Conservation (phyloP, 305 asterid species). For the Fraxinus sp. region DNA sequence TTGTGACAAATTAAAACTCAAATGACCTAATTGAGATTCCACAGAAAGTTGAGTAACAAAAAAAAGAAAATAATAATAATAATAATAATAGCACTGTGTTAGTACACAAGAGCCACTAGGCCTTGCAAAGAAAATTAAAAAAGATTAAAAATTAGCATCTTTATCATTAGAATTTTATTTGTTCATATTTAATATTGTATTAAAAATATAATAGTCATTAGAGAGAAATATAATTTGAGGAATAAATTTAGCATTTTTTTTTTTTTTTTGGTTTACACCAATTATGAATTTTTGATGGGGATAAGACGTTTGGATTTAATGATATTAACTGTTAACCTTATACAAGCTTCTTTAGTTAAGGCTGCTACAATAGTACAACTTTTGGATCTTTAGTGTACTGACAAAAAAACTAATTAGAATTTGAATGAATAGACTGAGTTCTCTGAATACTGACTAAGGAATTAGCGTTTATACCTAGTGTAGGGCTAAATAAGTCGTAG, state of each 20-base stretch:
- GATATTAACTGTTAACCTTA: background rate
- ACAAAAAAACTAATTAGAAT: too few relatives aligned
- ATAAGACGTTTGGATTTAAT: too few relatives aligned
- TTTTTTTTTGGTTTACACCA: background rate
- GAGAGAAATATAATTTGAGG: background rate
- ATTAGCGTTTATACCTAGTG: too few relatives aligned
- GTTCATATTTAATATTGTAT: too few relatives aligned
- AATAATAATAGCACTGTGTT: too few relatives aligned
- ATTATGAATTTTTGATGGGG: background rate
- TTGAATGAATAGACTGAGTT: background rate
- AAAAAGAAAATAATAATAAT: too few relatives aligned
- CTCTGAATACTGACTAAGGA: background rate
- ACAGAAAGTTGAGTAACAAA: background rate
- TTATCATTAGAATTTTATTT: background rate
- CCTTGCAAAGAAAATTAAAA: background rate
- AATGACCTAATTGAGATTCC: background rate
- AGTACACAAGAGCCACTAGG: background rate
- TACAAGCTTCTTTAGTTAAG: background rate
- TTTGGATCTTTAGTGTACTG: background rate
- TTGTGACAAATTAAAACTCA: background rate
- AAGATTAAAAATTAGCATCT: too few relatives aligned
- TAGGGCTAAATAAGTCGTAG: too few relatives aligned
- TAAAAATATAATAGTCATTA: too few relatives aligned
- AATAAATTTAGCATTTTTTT: background rate
- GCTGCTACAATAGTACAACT: background rate